A percentile compares a stretch with the other conserved stretches of the same genome.
Evolutionary conservation across 768 basidiomycete species (phyloP).

Genomic region (Podaxis sp.): DNA sequence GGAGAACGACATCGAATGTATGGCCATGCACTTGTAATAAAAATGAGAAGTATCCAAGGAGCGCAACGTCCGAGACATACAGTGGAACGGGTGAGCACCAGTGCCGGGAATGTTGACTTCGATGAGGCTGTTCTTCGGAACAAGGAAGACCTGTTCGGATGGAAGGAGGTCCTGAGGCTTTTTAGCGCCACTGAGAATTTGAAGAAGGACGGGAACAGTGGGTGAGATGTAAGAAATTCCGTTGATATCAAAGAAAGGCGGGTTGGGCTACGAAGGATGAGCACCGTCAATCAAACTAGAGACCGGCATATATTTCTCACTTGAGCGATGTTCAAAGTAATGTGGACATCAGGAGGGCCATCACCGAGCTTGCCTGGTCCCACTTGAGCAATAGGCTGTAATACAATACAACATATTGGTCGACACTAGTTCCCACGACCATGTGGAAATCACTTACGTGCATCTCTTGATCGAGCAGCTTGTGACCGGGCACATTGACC

Average conservation of each 20-base stretch:
- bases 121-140: not conserved
- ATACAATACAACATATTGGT: not conserved
- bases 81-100: constrained; percentile 2
- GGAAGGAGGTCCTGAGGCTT: constrained; percentile 1
- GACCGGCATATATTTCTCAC: not conserved
- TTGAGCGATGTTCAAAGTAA: not conserved
- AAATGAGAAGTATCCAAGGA: not conserved
- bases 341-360: constrained; percentile 7
- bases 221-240: not conserved
- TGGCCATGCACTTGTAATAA: constrained; percentile 19
- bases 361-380: not conserved
- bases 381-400: constrained; percentile 12
- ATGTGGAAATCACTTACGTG: not conserved
- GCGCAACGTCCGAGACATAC: not conserved
- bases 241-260: constrained; percentile 7
- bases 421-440: not conserved
- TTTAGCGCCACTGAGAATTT: constrained; percentile 5
- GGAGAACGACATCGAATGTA: constrained; percentile 20
- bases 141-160: not conserved
- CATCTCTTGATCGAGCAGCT: constrained; percentile 24
- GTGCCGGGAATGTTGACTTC: constrained; percentile 7
- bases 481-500: constrained; percentile 18
- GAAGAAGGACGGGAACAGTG: constrained; percentile 4
- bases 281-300: too few species aligned
- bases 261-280: constrained; percentile 5